phyloP scores from a whole-genome alignment of 129 eudicot genomes.

The Chrysanthemum makinoi region DNA sequence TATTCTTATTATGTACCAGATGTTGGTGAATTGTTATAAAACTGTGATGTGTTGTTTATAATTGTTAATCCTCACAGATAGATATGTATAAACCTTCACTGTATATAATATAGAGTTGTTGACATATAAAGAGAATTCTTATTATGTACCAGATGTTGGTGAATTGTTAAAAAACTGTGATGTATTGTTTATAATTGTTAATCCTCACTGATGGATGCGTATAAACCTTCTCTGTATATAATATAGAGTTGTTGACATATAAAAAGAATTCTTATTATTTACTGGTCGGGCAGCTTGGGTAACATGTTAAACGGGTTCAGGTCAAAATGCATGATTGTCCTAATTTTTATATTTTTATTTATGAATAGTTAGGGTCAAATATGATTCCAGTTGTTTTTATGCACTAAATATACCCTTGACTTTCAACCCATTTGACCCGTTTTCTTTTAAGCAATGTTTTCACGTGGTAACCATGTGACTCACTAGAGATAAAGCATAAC shows the following conservation, averaged over 20 bases:
- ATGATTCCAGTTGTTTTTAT: no score
- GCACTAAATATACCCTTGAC: no score
- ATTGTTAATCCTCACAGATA: constrained; percentile 8
- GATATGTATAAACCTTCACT: neutral
- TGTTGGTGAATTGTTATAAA: neutral
- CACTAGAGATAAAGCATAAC: neutral
- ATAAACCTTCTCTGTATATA: neutral
- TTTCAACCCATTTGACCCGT: neutral
- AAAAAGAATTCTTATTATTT: neutral
- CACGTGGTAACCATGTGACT: neutral
- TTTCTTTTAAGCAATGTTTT: no score
- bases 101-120: neutral
- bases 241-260: neutral
- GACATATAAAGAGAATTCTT: neutral
- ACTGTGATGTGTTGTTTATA: neutral
- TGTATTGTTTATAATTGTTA: constrained; percentile 6
- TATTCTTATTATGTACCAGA: neutral
- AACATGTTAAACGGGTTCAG: no score
- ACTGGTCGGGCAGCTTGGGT: no score
- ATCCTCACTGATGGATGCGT: neutral
- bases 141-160: neutral
- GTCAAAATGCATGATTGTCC: no score
- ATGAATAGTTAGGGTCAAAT: no score
- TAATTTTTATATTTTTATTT: no score
- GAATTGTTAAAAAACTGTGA: neutral